Conservation (phyloP, 208 protist genomes). For the Polymyxa betae region DNA sequence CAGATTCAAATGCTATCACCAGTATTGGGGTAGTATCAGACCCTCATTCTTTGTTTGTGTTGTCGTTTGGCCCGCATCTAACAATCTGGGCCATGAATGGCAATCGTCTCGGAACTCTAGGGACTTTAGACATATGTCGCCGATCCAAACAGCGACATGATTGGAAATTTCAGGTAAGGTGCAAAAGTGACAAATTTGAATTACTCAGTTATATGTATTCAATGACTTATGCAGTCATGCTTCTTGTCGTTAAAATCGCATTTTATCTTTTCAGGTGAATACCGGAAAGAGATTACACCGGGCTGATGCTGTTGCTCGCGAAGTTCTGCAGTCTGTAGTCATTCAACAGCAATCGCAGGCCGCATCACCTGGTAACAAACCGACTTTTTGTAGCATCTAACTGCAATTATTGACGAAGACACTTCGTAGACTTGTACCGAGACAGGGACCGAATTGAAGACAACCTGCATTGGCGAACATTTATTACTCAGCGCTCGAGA, state of each 20-base stretch:
- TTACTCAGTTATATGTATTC: background rate
- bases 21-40: background rate
- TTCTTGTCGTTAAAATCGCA: background rate
- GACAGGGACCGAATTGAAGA: too few species aligned
- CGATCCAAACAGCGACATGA: background rate
- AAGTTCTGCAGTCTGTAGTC: background rate
- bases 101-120: background rate
- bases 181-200: background rate
- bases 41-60: background rate
- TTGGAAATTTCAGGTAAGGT: background rate
- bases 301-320: background rate
- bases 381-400: too few species aligned
- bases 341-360: background rate
- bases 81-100: background rate
- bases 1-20: background rate
- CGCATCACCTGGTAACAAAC: too few species aligned
- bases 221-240: background rate
- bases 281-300: background rate
- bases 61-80: conserved; percentile 28
- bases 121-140: conserved; percentile 13
- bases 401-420: too few species aligned
- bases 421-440: too few species aligned
- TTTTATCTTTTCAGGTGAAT: background rate
- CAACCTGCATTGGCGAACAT: too few species aligned
- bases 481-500: too few species aligned